Conservation (phyloP, 805 yeast genomes). For the Maudiozyma turicensis region DNA sequence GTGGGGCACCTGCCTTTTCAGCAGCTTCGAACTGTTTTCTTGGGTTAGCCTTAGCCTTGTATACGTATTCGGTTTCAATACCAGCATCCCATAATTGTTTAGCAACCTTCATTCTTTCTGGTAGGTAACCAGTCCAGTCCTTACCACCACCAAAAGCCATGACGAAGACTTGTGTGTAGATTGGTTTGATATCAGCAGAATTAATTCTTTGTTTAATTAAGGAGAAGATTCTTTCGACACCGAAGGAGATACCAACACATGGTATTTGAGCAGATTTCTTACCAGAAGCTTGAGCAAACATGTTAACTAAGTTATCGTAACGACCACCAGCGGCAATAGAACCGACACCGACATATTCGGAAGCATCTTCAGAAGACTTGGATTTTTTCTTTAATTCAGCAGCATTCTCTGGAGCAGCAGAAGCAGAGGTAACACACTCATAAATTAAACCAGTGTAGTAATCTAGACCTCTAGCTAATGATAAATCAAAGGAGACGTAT, state of each 20-base stretch:
- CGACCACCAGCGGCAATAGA: constrained; percentile 99
- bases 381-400: constrained; percentile 49
- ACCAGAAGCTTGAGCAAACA: constrained; percentile 81
- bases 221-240: constrained; percentile 91
- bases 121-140: constrained; percentile 86
- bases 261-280: constrained; percentile 76
- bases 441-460: constrained; percentile 95
- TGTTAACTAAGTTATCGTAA: constrained; percentile 91
- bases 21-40: constrained; percentile 98
- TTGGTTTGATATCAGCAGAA: constrained; percentile 51
- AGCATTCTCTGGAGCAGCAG: constrained; percentile 90
- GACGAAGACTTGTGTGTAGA: constrained; percentile 85
- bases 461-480: constrained; percentile 94
- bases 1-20: constrained; percentile 82
- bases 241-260: constrained; percentile 95
- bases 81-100: constrained; percentile 80
- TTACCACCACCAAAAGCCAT: constrained; percentile 99
- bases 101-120: constrained; percentile 84
- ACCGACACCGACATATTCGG: constrained; percentile 95
- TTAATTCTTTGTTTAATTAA: constrained; percentile 69
- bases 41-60: constrained; percentile 87
- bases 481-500: constrained; percentile 76
- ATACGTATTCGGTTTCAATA: constrained; percentile 82
- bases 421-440: constrained; percentile 90
- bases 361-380: constrained; percentile 64